phyloP scores from a whole-genome alignment of 179 eudicot species.

The Carnegiea gigantea region DNA sequence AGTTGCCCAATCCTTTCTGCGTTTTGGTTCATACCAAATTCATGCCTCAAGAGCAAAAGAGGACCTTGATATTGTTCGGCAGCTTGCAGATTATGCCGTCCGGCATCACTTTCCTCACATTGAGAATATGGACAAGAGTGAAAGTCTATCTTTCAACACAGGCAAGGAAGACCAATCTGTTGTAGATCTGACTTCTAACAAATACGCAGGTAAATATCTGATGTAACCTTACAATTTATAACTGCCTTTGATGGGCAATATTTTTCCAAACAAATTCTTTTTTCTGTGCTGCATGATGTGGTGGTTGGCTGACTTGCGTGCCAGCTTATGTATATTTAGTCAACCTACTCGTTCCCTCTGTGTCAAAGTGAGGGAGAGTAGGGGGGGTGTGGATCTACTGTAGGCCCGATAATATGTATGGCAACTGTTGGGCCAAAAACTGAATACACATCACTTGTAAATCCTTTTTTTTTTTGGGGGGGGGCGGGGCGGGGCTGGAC shows the following conservation, averaged over 20 bases:
- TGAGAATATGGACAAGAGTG: conserved; percentile 79
- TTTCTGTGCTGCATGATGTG: neutral
- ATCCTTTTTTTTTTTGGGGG: no score
- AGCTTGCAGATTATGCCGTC: conserved; percentile 86
- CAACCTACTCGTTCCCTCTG: no score
- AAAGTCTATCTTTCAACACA: conserved; percentile 76
- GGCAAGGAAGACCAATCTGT: conserved; percentile 70
- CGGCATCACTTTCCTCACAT: conserved; percentile 87
- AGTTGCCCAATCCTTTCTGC: conserved; percentile 95
- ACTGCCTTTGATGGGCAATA: neutral
- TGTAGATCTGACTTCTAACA: conserved; percentile 97
- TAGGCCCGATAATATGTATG: neutral
- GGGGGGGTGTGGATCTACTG: neutral
- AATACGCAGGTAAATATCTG: conserved; percentile 74
- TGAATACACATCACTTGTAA: no score
- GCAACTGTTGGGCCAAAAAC: neutral
- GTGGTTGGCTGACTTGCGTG: neutral
- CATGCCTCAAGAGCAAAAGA: conserved; percentile 94
- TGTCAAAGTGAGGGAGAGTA: no score
- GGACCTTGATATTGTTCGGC: conserved; percentile 74
- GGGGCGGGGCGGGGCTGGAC: no score
- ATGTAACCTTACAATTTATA: neutral
- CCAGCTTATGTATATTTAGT: neutral
- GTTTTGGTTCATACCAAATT: conserved; percentile 94
- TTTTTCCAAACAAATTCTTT: neutral